A percentile compares a stretch with the other conserved stretches of the same genome.
Conservation (phyloP, 257 asterid species). For the Scutellaria minor region DNA sequence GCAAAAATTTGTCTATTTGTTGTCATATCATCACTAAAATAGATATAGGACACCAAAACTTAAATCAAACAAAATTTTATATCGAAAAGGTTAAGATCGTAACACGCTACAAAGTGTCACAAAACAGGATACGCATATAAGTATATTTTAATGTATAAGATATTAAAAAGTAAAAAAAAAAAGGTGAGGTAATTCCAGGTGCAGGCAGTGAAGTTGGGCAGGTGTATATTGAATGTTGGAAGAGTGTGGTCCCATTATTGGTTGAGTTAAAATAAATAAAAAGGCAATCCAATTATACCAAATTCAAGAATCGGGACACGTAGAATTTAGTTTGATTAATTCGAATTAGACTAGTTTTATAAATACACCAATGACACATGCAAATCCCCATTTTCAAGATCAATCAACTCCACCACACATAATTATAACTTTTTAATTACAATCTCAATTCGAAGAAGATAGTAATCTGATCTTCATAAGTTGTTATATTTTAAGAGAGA, state of each 20-base stretch:
- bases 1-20: too few relatives aligned
- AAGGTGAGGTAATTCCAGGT: background rate
- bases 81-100: too few relatives aligned
- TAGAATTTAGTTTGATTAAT: background rate
- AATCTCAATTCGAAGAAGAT: too few relatives aligned
- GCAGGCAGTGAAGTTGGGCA: conserved; percentile 16
- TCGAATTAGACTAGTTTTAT: background rate
- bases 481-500: too few relatives aligned
- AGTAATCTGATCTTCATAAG: too few relatives aligned
- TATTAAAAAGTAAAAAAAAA: background rate
- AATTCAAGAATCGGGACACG: conserved; percentile 26
- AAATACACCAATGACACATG: conserved; percentile 10
- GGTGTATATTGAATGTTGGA: background rate
- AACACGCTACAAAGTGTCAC: too few relatives aligned
- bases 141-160: background rate
- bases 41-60: too few relatives aligned
- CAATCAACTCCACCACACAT: too few relatives aligned
- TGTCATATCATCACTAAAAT: too few relatives aligned
- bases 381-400: background rate
- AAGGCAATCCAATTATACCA: background rate
- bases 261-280: background rate
- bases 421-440: too few relatives aligned
- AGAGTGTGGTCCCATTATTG: conserved; percentile 22
- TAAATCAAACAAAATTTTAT: too few relatives aligned
- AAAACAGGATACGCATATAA: too few relatives aligned